Base-by-base conservation (phyloP, 805 yeast species). In the Candida sithepensis region DNA sequence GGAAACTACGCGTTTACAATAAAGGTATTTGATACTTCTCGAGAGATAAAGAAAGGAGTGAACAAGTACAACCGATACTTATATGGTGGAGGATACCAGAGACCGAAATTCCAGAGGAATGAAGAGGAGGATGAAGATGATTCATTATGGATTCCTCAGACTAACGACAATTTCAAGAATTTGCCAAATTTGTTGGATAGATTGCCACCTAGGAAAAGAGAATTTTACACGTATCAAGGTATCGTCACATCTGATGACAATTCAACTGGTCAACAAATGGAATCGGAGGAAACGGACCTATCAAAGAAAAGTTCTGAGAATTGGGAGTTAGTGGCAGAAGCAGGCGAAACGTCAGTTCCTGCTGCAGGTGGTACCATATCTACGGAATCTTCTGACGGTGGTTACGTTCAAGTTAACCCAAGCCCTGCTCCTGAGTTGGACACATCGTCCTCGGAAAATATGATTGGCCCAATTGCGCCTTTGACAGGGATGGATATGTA, bases 1-100 rank as follows among this genome's bases (percentile, higher is more conserved):
- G 80, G 77, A 3, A 71, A 74, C 42, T 69, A 68, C 56, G 81
- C 75, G 0, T 81, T 81, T 53, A 65, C 67, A 6, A 66, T 80
- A 24, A 78, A 74, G 52, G 34, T 69, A 19, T 67, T 65, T 54
- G 73, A 69, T 45, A 63, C 65, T 4, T 51, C 64, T n/a, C 49
- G 49, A 39, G 68, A 60, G 39, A 28, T 47, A 13, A 60, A 51
- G 39, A 60, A 47, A 47, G 55, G 55, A 46, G 49, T 47, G 39
- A 47, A 42, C 3, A 47, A 48, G 32, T 54, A 44, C 32, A 46
- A 47, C 8, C 44, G 56, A 8, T 49, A 48, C 21, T 38, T 45
- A 22, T 41, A 48, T 40, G 43, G 47, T 18, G 47, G 48, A 16
- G 36, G 45, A 21, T 48, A 43, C 26, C 44, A 28, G 33, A 22